A percentile compares a stretch with the other conserved stretches of the same genome.
phyloP scores from a whole-genome alignment of 768 basidiomycete species.

The Pleurotus cornucopiae region DNA sequence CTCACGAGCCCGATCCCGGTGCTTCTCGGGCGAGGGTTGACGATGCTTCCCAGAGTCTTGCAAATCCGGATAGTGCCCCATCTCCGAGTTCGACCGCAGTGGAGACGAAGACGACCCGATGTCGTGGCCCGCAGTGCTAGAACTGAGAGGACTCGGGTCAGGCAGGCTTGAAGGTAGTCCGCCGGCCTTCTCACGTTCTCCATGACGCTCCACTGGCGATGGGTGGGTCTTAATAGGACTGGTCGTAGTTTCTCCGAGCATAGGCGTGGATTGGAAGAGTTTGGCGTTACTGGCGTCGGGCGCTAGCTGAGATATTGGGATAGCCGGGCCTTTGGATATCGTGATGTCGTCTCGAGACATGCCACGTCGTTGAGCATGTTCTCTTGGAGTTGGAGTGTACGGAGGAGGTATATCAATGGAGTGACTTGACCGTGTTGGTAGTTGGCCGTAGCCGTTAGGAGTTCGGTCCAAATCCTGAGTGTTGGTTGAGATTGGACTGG shows the following conservation, averaged over 20 bases:
- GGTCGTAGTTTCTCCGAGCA: constrained; percentile 17
- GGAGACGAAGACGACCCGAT: constrained; percentile 33
- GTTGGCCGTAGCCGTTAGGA: constrained; percentile 26
- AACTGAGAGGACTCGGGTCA: constrained; percentile 60
- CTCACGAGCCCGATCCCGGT: constrained; percentile 3
- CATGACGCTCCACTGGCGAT: constrained; percentile 33
- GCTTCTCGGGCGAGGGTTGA: constrained; percentile 35
- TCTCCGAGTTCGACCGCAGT: constrained; percentile 69
- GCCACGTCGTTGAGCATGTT: constrained; percentile 34
- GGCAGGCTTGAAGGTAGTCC: constrained; percentile 38
- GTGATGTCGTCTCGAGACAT: constrained; percentile 57
- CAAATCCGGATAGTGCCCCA: constrained; percentile 76
- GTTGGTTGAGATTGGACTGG: constrained; percentile 21
- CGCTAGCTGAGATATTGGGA: constrained; percentile 55
- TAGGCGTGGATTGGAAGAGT: constrained; percentile 44
- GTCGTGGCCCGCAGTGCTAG: constrained; percentile 24
- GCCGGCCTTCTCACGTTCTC: constrained; percentile 22
- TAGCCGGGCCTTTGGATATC: constrained; percentile 39
- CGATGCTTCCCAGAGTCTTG: constrained; percentile 38
- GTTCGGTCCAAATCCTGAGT: constrained; percentile 21
- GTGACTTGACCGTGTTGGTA: constrained; percentile 48
- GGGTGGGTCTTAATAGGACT: constrained; percentile 58
- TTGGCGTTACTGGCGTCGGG: constrained; percentile 56
- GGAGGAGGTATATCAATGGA: constrained; percentile 35
- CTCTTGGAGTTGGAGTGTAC: constrained; percentile 14